These are phyloP conservation scores for Solanum clarkiae DNA, from an alignment of 257 asterid species.

Conservation along the genomic window DNA sequence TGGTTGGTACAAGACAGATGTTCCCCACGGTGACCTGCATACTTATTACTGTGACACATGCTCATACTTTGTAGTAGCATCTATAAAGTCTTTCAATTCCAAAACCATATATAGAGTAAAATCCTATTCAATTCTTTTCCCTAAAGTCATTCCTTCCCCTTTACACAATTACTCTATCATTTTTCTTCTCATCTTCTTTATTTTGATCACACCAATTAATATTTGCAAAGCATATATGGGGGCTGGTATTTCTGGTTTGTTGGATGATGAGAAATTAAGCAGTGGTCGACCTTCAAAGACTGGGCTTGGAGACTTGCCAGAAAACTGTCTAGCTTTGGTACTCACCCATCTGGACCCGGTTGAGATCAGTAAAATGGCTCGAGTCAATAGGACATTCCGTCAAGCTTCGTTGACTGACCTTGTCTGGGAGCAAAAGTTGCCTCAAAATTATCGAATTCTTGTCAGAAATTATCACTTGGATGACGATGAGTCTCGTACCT, in stretches of 20 bases:
- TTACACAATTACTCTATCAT: background rate
- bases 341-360: conserved; percentile 18
- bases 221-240: conserved; percentile 14
- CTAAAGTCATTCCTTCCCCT: background rate
- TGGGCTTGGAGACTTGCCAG: conserved; percentile 38
- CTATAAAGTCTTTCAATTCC: background rate
- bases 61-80: background rate
- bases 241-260: conserved; percentile 16
- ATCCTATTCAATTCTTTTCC: background rate
- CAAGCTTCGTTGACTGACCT: conserved; percentile 34
- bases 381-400: conserved; percentile 19
- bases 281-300: background rate
- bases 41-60: background rate
- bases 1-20: background rate
- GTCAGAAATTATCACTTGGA: conserved; percentile 1
- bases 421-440: conserved; percentile 42
- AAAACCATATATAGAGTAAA: background rate
- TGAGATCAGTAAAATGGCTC: conserved; percentile 26
- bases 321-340: conserved; percentile 39
- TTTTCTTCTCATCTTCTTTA: background rate
- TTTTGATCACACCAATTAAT: background rate
- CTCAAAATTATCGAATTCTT: conserved; percentile 30
- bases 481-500: background rate
- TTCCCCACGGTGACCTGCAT: background rate
- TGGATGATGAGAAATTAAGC: background rate